phyloP scores from a whole-genome alignment of 805 yeast genomes.

The Maudiozyma bulderi region DNA sequence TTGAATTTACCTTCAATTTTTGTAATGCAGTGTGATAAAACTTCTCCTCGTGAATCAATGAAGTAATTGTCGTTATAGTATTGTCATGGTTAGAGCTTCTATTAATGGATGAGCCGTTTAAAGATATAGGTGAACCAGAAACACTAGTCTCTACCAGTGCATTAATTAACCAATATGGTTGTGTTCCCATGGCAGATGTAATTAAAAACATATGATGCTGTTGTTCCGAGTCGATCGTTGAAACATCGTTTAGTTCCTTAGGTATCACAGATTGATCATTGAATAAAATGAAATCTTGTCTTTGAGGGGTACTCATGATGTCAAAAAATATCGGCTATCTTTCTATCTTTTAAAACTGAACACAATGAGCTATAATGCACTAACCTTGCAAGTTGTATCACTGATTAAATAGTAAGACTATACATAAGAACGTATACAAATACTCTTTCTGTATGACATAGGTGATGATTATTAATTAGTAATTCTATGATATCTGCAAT shows the following conservation, averaged over 20 bases:
- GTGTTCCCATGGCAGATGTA: conserved; percentile 42
- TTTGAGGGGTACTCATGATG: conserved; percentile 30
- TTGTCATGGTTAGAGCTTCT: background rate
- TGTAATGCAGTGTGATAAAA: conserved; percentile 14
- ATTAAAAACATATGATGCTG: conserved; percentile 27
- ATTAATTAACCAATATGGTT: conserved; percentile 54
- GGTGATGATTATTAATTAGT: no score
- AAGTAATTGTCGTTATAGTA: conserved; percentile 16
- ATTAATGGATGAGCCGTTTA: conserved; percentile 25
- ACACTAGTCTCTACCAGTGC: conserved; percentile 45
- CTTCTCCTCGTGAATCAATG: conserved; percentile 20
- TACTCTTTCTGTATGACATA: no score
- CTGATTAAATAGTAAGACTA: no score
- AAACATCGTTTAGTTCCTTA: conserved; percentile 3
- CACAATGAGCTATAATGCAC: no score
- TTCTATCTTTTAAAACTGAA: no score
- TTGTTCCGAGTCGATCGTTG: conserved; percentile 4
- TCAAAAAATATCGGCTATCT: no score
- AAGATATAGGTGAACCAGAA: conserved; percentile 34
- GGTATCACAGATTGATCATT: conserved; percentile 40
- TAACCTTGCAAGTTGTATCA: no score
- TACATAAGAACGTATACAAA: no score
- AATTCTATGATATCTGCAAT: no score
- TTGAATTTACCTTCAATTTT: conserved; percentile 15
- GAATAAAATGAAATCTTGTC: conserved; percentile 50